Evolutionary conservation across 1,284 basidiomycete genomes (phyloP).

Genomic region (Pseudozyma sp.): DNA sequence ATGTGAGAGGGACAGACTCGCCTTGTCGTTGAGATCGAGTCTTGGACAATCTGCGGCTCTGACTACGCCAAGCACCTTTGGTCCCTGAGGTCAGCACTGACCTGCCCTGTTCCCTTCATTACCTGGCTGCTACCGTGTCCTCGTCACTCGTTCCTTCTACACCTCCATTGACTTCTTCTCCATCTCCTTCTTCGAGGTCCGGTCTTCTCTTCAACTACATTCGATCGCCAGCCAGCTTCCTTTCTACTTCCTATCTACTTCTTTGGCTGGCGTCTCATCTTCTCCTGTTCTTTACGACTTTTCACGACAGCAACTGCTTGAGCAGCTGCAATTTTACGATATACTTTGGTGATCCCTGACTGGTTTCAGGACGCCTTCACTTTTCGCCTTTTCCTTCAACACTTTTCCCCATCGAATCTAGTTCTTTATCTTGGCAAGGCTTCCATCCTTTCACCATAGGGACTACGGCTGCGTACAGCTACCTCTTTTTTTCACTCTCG

Average conservation of each 20-base stretch:
- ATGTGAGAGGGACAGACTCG: too few species aligned
- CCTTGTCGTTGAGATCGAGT: too few species aligned
- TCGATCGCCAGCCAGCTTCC: conserved; percentile 9
- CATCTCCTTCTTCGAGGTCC: neutral
- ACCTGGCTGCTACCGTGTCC: too few species aligned
- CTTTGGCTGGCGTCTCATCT: conserved; percentile 16
- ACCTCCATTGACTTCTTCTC: conserved; percentile 8
- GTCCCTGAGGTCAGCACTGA: too few species aligned
- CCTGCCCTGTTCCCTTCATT: too few species aligned
- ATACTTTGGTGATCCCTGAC: conserved; percentile 11
- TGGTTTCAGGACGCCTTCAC: conserved; percentile 20
- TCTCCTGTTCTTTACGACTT: conserved; percentile 16
- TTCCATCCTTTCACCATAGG: too few species aligned
- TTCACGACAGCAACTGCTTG: conserved; percentile 8
- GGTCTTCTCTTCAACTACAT: conserved; percentile 1
- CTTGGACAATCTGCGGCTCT: too few species aligned
- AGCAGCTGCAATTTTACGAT: conserved; percentile 11
- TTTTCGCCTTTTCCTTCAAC: neutral
- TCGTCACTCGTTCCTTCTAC: neutral
- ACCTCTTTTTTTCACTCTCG: too few species aligned
- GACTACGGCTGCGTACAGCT: too few species aligned
- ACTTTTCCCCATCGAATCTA: neutral
- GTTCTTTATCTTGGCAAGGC: neutral
- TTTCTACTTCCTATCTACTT: conserved; percentile 16
- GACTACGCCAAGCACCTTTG: too few species aligned